These are phyloP conservation scores for Vigna radiata DNA, from an alignment of 306 rosid species.

Conservation along the genomic window DNA sequence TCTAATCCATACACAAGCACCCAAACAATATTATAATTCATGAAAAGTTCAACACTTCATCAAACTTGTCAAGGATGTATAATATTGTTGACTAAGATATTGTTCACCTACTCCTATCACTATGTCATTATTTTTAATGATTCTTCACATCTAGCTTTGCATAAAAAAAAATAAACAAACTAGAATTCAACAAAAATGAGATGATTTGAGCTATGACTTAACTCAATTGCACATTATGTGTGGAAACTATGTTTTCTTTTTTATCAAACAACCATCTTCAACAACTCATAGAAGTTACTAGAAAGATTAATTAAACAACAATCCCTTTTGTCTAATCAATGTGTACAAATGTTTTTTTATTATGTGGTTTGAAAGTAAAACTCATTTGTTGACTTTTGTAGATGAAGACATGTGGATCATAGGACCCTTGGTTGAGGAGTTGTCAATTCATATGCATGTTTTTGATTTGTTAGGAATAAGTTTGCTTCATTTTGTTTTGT, in stretches of 20 bases:
- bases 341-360: not conserved
- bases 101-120: slow-evolving; percentile 10
- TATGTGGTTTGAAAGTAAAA: slow-evolving; percentile 8
- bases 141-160: slow-evolving; percentile 21
- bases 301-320: not conserved
- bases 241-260: not conserved
- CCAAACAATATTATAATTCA: not conserved
- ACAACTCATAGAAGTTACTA: not conserved
- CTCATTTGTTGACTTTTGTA: slow-evolving; percentile 11
- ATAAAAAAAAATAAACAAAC: not conserved
- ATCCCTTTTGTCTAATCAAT: not conserved
- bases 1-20: slow-evolving; percentile 7
- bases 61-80: slow-evolving; percentile 12
- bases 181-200: not conserved
- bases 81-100: slow-evolving; percentile 23
- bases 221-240: not conserved
- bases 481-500: slow-evolving; percentile 10
- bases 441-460: slow-evolving; percentile 32
- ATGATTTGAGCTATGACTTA: not conserved
- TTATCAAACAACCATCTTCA: not conserved
- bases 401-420: not conserved
- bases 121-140: not conserved
- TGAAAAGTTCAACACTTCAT: not conserved
- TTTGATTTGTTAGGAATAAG: slow-evolving; percentile 37
- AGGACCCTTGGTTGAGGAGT: slow-evolving; percentile 5